Base-by-base conservation (phyloP, 768 basidiomycete species). In the Serendipita vermifera region DNA sequence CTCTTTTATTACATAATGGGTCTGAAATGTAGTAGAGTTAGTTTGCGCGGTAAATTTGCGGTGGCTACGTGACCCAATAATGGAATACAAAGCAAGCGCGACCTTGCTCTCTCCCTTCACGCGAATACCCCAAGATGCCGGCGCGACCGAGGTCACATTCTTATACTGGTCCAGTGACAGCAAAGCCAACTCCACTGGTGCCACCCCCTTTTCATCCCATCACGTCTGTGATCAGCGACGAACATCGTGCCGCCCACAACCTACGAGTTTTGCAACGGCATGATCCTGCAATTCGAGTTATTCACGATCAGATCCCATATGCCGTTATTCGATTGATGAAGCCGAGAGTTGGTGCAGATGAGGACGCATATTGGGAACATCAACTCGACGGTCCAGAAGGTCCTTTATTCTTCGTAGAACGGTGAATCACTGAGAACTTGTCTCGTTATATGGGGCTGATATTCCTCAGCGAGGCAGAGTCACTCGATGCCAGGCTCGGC, bases 251-350 rank as follows among this genome's bases (percentile, higher is more conserved):
- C 7, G 46, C 46, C 9, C 77, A 79, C 68, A 90, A 90, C 71
- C 78, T 90, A 70, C 86, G 81, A 64, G 85, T 87, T 57, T 74
- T 91, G 24, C 77, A 82, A 48, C 77, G 84, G 59, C 76, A 85
- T 64, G 87, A 91, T 64, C 80, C 87, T 11, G 79, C 84, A 32
- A 88, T 91, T 62, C 70, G 76, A 55, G 80, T 82, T 31, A 87
- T 90, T 63, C 80, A 88, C 62, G 87, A 91, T 71, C 85, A 88
- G 63, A 88, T 89, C 73, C 85, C 82, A 62, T 85, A 89, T 71
- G 86, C 87, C 56, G 87, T 86, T 70, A 72, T 87, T 62, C 3
- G 61, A 60, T 38, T 58, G 36, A 33, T 62, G 48, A 26, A 57
- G 57, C 31, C 36, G 13, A 22, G 51, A 58, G 33, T 26, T 32